Evolutionary conservation across 345 rosid species (phyloP), one percentile per base, ranked within the genome.

Genomic region (Viola odorata): DNA sequence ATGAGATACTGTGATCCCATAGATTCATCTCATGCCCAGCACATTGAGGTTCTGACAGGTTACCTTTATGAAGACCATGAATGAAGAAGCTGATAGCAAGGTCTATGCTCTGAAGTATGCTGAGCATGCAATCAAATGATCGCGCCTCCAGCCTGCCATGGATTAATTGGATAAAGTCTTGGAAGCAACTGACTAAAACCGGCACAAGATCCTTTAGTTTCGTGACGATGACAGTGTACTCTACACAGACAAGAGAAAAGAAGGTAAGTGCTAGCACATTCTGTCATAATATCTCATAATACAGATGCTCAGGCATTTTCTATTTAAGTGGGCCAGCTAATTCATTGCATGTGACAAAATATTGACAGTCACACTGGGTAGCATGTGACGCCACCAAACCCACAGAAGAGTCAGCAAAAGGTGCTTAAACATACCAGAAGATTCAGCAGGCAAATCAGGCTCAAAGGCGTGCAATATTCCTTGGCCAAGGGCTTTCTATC

Each of bases 171-270:
- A 81, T 61, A 69, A 88, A 81, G 49, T 90, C 91, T 80, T 76
- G 78, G 76, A 90, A 82, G 78, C 91, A 85, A 58, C 53, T 76
- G 58, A 88, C 62, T 55, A 90, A 72, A 77, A 81, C 82, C 67
- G 77, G 92, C 67, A 94, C 79, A 66, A 90, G 78, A 59, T 82
- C 89, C 76, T 81, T 81, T 50, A 90, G 64, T 69, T 82, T 86
- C 58, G 67, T 71, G 62, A 58, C 49, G 61, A 83, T 70, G 54
- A 72, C 56, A 57, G 83, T 68, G 67, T 71, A 70, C 15, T 82
- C 97, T 94, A 60, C 63, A 69, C 53, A 63, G 37, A 59, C 13
- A 65, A 53, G 64, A 40, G 50, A 44, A 69, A 23, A 61, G 10
- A 40, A 56, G 45, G 38, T 53, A 58, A 45, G 41, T 47, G 7